phyloP scores from a whole-genome alignment of 1,284 basidiomycete genomes.

The Papiliotrema nemorosa region DNA sequence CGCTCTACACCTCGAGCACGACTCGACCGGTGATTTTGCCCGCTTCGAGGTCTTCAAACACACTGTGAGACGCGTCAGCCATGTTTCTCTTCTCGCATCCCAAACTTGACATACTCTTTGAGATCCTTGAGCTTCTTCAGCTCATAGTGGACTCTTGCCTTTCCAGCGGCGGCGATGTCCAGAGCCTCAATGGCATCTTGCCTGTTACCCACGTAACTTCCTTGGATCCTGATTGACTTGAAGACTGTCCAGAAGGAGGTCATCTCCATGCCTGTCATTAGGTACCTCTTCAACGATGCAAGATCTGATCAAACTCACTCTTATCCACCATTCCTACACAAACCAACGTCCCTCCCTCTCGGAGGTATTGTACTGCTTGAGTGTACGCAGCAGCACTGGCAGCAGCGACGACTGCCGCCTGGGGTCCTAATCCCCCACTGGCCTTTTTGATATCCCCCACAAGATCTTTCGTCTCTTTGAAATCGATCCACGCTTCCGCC shows the following conservation, averaged over 20 bases:
- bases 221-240: conserved; percentile 65
- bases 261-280: conserved; percentile 53
- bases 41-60: conserved; percentile 59
- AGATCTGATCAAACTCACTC: conserved; percentile 41
- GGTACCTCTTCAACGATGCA: not conserved
- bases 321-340: conserved; percentile 68
- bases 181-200: conserved; percentile 71
- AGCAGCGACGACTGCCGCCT: conserved; percentile 66
- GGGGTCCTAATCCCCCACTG: conserved; percentile 67
- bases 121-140: conserved; percentile 58
- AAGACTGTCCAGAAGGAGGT: conserved; percentile 73
- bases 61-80: too few relatives aligned
- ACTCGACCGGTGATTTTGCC: conserved; percentile 62
- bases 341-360: conserved; percentile 63
- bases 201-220: conserved; percentile 70
- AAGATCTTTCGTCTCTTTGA: conserved; percentile 52
- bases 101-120: conserved; percentile 41
- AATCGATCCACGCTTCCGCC: conserved; percentile 76
- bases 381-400: conserved; percentile 57
- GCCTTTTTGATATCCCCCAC: conserved; percentile 53
- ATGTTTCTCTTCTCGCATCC: too few relatives aligned
- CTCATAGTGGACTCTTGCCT: conserved; percentile 60
- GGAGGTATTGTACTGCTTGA: conserved; percentile 67
- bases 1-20: conserved; percentile 54
- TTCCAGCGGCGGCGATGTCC: conserved; percentile 64